phyloP scores from a whole-genome alignment of 2,329 filamentous ascomycete species.

The Coniochaeta prunicola region DNA sequence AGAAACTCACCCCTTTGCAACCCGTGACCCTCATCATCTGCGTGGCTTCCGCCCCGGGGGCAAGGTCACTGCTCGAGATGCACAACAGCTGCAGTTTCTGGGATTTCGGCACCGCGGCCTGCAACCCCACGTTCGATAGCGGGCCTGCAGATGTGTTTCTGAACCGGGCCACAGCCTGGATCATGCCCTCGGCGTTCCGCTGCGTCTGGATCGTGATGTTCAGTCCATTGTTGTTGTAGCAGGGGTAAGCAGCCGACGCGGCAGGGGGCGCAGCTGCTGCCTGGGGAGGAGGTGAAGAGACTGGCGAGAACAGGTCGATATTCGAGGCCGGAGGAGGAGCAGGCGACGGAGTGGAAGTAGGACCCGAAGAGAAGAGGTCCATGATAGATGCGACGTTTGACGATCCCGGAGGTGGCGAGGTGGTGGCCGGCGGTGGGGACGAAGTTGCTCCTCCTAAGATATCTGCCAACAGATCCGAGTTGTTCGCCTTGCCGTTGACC shows the following conservation, averaged over 20 bases:
- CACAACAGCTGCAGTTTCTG: conserved; percentile 89
- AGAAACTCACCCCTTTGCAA: conserved; percentile 76
- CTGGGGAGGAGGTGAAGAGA: conserved; percentile 39
- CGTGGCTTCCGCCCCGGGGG: conserved; percentile 72
- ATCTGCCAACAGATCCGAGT: conserved; percentile 82
- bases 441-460: conserved; percentile 67
- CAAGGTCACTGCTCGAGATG: conserved; percentile 75
- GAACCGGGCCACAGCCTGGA: conserved; percentile 81
- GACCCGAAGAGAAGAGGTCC: conserved; percentile 66
- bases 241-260: conserved; percentile 50
- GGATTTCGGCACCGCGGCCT: conserved; percentile 93
- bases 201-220: conserved; percentile 77
- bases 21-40: conserved; percentile 85
- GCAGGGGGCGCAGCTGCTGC: conserved; percentile 23
- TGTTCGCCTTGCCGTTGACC: conserved; percentile 55
- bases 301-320: conserved; percentile 42
- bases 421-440: conserved; percentile 37
- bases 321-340: conserved; percentile 32
- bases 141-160: conserved; percentile 64
- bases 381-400: conserved; percentile 69
- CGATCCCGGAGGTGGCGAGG: conserved; percentile 38
- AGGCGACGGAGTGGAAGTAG: conserved; percentile 25
- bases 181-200: conserved; percentile 67
- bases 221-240: conserved; percentile 82
- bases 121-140: conserved; percentile 72